These are phyloP conservation scores for Bolboschoenus planiculmis DNA, from an alignment of 176 grass and related monocot genomes.

Conservation along the genomic window DNA sequence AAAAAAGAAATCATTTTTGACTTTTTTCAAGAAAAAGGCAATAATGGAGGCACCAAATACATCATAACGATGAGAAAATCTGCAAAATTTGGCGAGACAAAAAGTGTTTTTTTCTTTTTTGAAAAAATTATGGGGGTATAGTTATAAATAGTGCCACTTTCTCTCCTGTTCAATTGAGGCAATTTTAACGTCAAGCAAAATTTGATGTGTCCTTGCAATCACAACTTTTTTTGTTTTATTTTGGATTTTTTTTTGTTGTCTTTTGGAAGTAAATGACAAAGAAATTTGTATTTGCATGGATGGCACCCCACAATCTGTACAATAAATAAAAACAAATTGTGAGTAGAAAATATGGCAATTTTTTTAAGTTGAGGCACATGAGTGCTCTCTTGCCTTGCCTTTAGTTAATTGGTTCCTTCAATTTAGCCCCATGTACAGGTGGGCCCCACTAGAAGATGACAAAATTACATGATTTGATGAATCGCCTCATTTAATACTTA, in stretches of 20 bases:
- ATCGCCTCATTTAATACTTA: neutral
- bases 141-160: neutral
- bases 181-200: neutral
- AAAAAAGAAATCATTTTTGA: neutral
- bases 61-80: neutral
- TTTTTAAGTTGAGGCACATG: neutral
- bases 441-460: neutral
- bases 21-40: neutral
- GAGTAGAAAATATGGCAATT: neutral
- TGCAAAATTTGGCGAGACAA: neutral
- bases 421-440: neutral
- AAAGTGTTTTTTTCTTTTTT: neutral
- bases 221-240: neutral
- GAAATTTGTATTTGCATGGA: constrained; percentile 2
- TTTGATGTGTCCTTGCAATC: neutral
- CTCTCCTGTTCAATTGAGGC: neutral
- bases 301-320: neutral
- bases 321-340: neutral
- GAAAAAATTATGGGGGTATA: neutral
- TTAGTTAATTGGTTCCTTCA: neutral
- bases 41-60: neutral
- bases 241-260: neutral
- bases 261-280: neutral
- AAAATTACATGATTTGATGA: neutral
- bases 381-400: neutral